Conservation (phyloP, 345 rosid genomes). For the Eucalyptus polyanthemos region DNA sequence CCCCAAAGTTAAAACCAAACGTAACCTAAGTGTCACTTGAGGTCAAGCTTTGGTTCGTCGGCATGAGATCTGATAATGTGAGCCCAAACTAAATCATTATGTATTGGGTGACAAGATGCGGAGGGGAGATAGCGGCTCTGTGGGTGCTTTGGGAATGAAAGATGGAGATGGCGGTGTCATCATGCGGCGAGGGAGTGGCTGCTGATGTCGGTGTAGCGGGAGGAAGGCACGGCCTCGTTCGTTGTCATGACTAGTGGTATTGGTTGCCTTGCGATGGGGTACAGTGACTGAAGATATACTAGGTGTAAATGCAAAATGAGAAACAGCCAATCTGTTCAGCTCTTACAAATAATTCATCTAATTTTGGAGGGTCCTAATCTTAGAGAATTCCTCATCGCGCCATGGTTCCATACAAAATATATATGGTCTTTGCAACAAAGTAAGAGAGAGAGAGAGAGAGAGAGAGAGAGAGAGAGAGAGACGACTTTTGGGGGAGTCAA, state of each 20-base stretch:
- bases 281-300: not conserved
- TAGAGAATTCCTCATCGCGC: not conserved
- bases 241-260: not conserved
- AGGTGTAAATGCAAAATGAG: not conserved
- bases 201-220: not conserved
- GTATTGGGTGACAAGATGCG: too few relatives aligned
- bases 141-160: not conserved
- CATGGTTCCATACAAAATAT: not conserved
- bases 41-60: not conserved
- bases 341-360: not conserved
- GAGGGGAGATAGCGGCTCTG: not conserved
- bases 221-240: not conserved
- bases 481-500: slow-evolving; percentile 13
- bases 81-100: not conserved
- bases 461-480: not conserved
- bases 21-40: not conserved
- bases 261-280: not conserved
- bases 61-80: rapidly evolving
- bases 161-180: not conserved
- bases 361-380: not conserved
- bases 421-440: not conserved
- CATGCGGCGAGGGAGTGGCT: not conserved
- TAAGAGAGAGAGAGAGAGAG: not conserved
- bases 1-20: rapidly evolving
- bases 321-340: not conserved